These are phyloP conservation scores for Hylodesmum podocarpum DNA, from an alignment of 306 rosid species.

Conservation along the genomic window DNA sequence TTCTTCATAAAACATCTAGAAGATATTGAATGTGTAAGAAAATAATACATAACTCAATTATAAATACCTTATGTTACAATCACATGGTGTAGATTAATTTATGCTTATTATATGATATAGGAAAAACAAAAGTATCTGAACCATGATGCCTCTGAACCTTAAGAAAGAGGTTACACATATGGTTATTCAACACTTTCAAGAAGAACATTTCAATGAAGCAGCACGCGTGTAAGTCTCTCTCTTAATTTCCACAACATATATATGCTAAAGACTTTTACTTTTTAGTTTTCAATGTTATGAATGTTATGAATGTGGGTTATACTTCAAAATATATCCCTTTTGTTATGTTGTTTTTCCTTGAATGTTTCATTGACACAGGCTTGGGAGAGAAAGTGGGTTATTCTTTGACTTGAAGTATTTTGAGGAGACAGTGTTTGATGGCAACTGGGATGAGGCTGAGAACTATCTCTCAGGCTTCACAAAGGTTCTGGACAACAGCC, in stretches of 20 bases:
- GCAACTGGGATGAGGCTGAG: conserved; percentile 52
- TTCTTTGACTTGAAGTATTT: conserved; percentile 46
- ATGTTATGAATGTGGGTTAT: no score
- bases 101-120: not conserved
- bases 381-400: conserved; percentile 45
- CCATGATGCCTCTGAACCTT: not conserved
- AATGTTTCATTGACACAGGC: conserved; percentile 26
- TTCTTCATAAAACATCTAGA: not conserved
- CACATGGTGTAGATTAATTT: no score
- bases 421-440: conserved; percentile 36
- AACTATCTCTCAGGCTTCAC: conserved; percentile 23
- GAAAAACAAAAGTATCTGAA: not conserved
- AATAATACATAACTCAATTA: no score
- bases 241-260: not conserved
- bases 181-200: conserved; percentile 28
- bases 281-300: not conserved
- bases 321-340: no score
- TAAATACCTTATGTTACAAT: not conserved
- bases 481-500: conserved; percentile 14
- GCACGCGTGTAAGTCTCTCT: conserved; percentile 34
- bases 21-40: no score
- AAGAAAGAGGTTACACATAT: conserved; percentile 24
- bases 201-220: conserved; percentile 30
- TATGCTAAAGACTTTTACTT: not conserved
- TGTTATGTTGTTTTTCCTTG: not conserved